Base-by-base conservation (phyloP, 1,284 basidiomycete species). In the Boletus holoroseus region DNA sequence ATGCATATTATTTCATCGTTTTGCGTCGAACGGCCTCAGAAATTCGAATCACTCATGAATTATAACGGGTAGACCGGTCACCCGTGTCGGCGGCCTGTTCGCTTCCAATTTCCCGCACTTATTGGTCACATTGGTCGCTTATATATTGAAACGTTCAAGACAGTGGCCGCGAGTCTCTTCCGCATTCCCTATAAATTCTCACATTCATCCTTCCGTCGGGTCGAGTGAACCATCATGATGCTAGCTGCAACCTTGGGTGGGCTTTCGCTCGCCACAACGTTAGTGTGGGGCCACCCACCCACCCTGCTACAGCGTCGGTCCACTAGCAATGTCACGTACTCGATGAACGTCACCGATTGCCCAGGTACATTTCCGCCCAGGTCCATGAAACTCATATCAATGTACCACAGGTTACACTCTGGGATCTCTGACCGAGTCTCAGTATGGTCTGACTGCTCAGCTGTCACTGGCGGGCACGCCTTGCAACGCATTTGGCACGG, bases 401-500 rank as follows among this genome's bases (percentile, higher is more conserved):
- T 22, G 9, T 22, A 11, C 24, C 20, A 8, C 39, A 77, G 83
- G 84, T 12, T 87, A 87, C 58, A 69, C 66, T 2, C 64, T 85
- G 16, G 60, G 62, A 18, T 72, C 71, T 9, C 55, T 85, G 28
- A 55, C 68, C 15, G 71, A 81, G 52, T 76, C 69, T 3, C 56
- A 59, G 9, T 68, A 62, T 15, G 84, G 84, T 9, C 66, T 88
- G 28, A 77, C 71, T 5, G 85, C 83, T 24, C 66, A 73, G 6
- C 71, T 89, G 11, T 63, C 63, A 26, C 73, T 91, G 6, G 76
- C 77, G 3, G 86, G 85, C 2, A 46, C 67, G 13, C 71, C 79
- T 2, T 91, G 89, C 66, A 76, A 88, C 57, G 85, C 82, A 11
- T 91, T 87, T 59, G 86, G 87, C 13, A 72, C 67, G 11, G 88